Evolutionary conservation across 1,139 yeast genomes (phyloP), one percentile per base, ranked within the genome.

Genomic region (Suhomyces bokatorum): DNA sequence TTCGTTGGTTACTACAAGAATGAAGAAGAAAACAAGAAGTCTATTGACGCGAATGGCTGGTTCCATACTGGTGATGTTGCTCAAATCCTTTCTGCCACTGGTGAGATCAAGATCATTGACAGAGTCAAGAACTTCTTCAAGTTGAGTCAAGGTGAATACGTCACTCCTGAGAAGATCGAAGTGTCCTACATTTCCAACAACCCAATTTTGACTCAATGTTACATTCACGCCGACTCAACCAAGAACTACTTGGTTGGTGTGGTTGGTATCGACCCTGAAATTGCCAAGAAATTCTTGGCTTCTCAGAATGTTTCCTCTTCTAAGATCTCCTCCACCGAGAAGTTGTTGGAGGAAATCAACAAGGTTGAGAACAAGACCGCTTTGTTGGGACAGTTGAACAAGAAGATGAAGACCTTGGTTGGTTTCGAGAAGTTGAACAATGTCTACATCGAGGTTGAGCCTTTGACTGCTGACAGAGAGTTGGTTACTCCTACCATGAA

Each of bases 81-180:
- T 1, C 57, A 51, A 32, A 50, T 62, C 16, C 48, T 51, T 24
- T 33, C 37, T 13, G 39, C 29, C 17, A 49, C 44, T 11, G 63
- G 63, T 15, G 50, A 55, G 26, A 43, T 61, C 28, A 53, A 48
- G 44, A 60, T 62, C 33, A 53, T 62, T 37, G 66, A 62, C 49
- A 48, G 66, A 32, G 66, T 62, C 36, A 62, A 62, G 57, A 62
- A 62, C 53, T 62, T 60, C 49, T 61, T 62, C 58, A 62, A 62
- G 54, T 59, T 62, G 55, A 58, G 63, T 30, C 65, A 60, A 43
- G 65, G 65, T 41, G 65, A 60, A 49, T 60, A 60, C 44, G 60
- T 60, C 20, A 58, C 64, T 17, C 64, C 65, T 12, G 65, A 60
- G 36, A 58, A 58, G 51, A 52, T 60, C 28, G 65, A 60, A 45